Base-by-base conservation (phyloP, 1,284 basidiomycete species). In the Albatrellus sp. region DNA sequence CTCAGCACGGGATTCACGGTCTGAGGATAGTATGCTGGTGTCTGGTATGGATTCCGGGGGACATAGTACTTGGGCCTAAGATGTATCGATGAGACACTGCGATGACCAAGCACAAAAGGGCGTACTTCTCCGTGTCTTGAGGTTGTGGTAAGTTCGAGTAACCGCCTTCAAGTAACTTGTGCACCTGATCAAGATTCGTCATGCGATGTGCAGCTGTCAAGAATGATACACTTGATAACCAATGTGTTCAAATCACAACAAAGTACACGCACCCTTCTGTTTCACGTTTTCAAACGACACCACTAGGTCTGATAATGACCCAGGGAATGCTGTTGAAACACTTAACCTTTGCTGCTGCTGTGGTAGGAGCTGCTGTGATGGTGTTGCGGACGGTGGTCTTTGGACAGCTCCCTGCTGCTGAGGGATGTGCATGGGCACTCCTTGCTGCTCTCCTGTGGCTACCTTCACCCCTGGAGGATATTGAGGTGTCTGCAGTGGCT, bases 1-100 rank as follows among this genome's bases (percentile, higher is more conserved):
- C 80, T 90, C 46, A 98, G 72, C 42, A 89, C 70, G 17, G 83
- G 75, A 53, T 85, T 76, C 9, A 90, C 90, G 44, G 80, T 63
- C 62, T 98, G 96, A 35, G 96, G 93, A 63, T 99, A 99, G 65
- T 96, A 97, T 16, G 78, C 68, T n/a, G 94, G 86, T 24, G 94
- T 92, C 53, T 77, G 80, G 67, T 82, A 90, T 7, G 92, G 90
- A 62, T 94, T 94, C 55, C 88, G 78, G 13, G 96, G 92, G 28
- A 93, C 84, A 60, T 98, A 98, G 66, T 98, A 97, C 57, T 92
- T 90, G 35, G 92, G 90, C 65, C 91, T 93, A 51, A 42, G 32
- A 16, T 42, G 52, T 24, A 4, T 24, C 24, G 24, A 11, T 33
- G 2, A 37, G 24, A 33, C 19, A 19, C 30, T 14, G 16, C 20